Conservation (phyloP, 768 basidiomycete genomes). For the Xerocomus potaroensis region DNA sequence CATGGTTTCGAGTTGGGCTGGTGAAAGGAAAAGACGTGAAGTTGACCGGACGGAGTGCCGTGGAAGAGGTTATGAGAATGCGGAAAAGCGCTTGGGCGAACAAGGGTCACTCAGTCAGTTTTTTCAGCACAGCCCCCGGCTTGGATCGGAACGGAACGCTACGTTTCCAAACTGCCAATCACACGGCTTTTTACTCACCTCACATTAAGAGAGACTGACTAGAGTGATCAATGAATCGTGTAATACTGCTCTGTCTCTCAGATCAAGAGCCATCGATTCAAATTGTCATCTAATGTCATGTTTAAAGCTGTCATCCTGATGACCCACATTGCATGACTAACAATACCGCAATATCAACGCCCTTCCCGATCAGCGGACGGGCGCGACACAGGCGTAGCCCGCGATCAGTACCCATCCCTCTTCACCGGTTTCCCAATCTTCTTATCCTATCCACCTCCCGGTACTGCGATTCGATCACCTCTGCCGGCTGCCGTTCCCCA, state of each 20-base stretch:
- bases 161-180: background rate
- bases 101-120: background rate
- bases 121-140: background rate
- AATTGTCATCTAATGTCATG: too few relatives aligned
- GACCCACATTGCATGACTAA: too few relatives aligned
- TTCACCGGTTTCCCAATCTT: conserved; percentile 1
- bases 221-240: too few relatives aligned
- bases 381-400: too few relatives aligned
- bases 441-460: conserved; percentile 13
- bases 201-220: too few relatives aligned
- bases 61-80: conserved; percentile 23
- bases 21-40: conserved; percentile 23
- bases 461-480: conserved; percentile 11
- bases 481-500: conserved; percentile 7
- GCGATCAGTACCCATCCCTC: too few relatives aligned
- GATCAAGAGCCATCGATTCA: too few relatives aligned
- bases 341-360: too few relatives aligned
- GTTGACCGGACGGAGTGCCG: conserved; percentile 31
- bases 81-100: background rate
- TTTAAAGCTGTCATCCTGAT: too few relatives aligned
- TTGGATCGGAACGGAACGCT: conserved; percentile 9
- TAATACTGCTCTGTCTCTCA: too few relatives aligned
- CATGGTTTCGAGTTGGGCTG: conserved; percentile 39
- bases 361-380: too few relatives aligned
- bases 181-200: too few relatives aligned